Base-by-base conservation (phyloP, 495 filamentous ascomycete species). In the Penicillium canariense region DNA sequence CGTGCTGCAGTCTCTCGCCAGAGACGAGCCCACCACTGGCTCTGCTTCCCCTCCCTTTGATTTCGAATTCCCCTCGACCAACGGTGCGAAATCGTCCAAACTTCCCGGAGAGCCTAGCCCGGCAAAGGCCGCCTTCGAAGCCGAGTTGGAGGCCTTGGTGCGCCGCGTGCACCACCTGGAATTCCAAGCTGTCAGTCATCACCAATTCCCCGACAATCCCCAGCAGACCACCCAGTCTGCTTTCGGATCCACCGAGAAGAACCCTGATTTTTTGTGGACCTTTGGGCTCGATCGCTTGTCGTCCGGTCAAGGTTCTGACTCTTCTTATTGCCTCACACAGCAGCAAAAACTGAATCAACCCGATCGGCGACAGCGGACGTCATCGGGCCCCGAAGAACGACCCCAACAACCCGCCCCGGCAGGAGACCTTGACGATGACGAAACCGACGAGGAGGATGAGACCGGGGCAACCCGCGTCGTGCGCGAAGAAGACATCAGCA, bases 131-230 rank as follows among this genome's bases (percentile, higher is more conserved):
- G 77, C 78, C 40, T 80, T 93, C 43, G 88, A 91, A 69, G 74
- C 74, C 52, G 88, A 90, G 65, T 79, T 93, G 45, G 80, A 83
- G 49, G 81, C 85, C 49, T 77, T 93, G 51, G 77, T 83, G 46
- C 74, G 81, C 52, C 75, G 88, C 40, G 76, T 93, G 47, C 83
- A 87, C 59, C 79, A 80, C 52, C 78, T 93, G 50, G 87, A 91
- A 74, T 78, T 75, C 56, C 81, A 83, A 72, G 82, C 84, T 65
- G 80, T 79, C 78, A 65, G 68, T 80, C 50, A 77, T 55, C 77
- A 82, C 55, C 71, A 71, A 34, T 80, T 85, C 55, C 84, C 85
- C 50, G 84, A 83, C 64, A 84, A 83, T 25, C 83, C 86, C 35
- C 83, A 82, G 56, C 81, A 85, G 63, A 46, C 48, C 42, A 59